A percentile compares a stretch with the other conserved stretches of the same genome.
Conservation (phyloP, 2,329 filamentous ascomycete genomes). For the Cladophialophora chaetospira region DNA sequence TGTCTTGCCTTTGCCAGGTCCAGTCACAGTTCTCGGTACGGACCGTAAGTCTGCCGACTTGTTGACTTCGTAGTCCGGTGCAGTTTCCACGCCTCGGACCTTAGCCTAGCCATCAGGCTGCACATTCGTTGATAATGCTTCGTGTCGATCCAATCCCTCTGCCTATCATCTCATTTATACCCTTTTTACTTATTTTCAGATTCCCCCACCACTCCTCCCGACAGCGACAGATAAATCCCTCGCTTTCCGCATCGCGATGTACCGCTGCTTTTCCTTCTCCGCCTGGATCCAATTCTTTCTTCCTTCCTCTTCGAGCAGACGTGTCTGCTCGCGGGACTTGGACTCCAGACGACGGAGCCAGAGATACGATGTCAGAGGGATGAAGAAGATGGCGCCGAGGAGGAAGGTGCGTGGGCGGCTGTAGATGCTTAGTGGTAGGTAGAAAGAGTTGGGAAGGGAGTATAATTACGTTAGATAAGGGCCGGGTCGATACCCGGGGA, state of each 20-base stretch:
- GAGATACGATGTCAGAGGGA: constrained; percentile 25
- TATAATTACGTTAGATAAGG: constrained; percentile 22
- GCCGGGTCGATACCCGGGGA: constrained; percentile 26
- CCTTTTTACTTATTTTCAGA: no score
- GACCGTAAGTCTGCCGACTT: no score
- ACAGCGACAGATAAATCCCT: constrained; percentile 25
- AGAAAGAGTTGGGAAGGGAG: no score
- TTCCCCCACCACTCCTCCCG: constrained; percentile 27
- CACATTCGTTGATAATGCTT: no score
- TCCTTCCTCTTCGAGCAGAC: constrained; percentile 28
- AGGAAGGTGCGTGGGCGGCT: constrained; percentile 25
- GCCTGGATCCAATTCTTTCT: constrained; percentile 27
- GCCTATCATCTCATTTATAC: no score
- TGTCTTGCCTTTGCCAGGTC: no score
- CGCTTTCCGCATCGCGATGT: constrained; percentile 6
- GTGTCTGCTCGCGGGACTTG: constrained; percentile 19
- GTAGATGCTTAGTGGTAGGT: no score
- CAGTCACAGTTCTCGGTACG: no score
- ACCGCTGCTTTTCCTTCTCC: constrained; percentile 27
- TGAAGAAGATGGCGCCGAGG: constrained; percentile 23
- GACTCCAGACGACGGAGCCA: constrained; percentile 27
- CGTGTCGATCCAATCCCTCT: no score
- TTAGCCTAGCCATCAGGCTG: no score
- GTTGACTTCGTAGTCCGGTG: no score
- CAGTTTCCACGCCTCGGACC: no score